Conservation (phyloP, 176 grass and related monocot genomes). For the Musa beccarii region DNA sequence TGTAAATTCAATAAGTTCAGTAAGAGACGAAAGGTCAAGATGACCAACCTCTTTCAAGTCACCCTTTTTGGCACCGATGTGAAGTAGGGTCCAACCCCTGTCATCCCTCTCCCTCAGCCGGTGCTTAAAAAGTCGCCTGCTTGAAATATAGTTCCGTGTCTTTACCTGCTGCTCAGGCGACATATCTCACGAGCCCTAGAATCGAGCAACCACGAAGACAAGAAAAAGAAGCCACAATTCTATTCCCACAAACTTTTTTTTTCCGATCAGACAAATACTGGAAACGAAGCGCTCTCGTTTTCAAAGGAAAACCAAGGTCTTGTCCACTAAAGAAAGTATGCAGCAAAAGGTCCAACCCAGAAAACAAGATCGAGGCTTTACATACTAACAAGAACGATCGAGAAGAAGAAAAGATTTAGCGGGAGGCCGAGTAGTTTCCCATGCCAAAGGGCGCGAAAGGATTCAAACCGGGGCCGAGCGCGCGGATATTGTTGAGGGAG, state of each 20-base stretch:
- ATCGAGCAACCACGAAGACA: neutral
- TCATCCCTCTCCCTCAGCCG: constrained; percentile 40
- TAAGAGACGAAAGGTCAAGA: neutral
- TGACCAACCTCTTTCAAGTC: constrained; percentile 68
- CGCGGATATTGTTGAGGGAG: constrained; percentile 48
- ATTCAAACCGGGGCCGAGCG: constrained; percentile 85
- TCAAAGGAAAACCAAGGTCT: neutral
- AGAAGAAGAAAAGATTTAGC: constrained; percentile 30
- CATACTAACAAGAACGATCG: constrained; percentile 12
- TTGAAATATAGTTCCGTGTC: constrained; percentile 14
- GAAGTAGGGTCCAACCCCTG: constrained; percentile 70
- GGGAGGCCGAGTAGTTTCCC: constrained; percentile 70
- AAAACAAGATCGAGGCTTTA: constrained; percentile 26
- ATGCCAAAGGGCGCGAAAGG: constrained; percentile 81
- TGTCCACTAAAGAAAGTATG: neutral
- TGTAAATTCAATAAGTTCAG: neutral
- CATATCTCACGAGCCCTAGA: constrained; percentile 22
- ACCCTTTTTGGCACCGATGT: constrained; percentile 67
- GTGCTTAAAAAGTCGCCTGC: constrained; percentile 18
- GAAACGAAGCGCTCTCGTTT: neutral
- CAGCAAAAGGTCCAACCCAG: neutral
- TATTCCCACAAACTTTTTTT: neutral
- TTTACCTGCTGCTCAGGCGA: constrained; percentile 25
- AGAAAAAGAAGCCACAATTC: neutral
- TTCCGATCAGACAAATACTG: neutral